A percentile compares a stretch with the other conserved stretches of the same genome.
Evolutionary conservation across 352 stramenopile genomes (phyloP).

Genomic region (Phytophthora cryptogea): DNA sequence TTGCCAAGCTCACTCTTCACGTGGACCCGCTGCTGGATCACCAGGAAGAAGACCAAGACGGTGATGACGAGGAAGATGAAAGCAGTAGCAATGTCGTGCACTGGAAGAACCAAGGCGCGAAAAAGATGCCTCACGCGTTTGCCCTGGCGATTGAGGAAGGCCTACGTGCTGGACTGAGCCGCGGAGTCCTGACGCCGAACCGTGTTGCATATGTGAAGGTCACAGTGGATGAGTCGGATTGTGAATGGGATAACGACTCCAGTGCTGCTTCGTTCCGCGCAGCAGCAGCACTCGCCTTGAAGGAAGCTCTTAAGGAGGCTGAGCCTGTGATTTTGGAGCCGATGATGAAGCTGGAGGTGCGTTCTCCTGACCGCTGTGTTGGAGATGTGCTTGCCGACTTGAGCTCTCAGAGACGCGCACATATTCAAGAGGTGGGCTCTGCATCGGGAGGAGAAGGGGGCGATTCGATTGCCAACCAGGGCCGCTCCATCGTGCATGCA

Average conservation of each 20-base stretch:
- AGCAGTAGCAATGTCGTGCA: slow-evolving; percentile 62
- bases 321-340: slow-evolving; percentile 69
- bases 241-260: slow-evolving; percentile 66
- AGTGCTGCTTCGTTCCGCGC: slow-evolving; percentile 70
- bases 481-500: slow-evolving; percentile 62
- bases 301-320: slow-evolving; percentile 59
- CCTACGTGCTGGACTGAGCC: slow-evolving; percentile 55
- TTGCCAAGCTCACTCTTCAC: slow-evolving; percentile 56
- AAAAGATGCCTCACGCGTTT: slow-evolving; percentile 72
- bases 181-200: slow-evolving; percentile 60
- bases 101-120: slow-evolving; percentile 50
- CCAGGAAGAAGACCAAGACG: slow-evolving; percentile 23
- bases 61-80: slow-evolving; percentile 25
- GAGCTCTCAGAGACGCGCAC: slow-evolving; percentile 66
- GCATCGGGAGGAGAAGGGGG: slow-evolving; percentile 27
- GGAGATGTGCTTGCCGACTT: slow-evolving; percentile 81
- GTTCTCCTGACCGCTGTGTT: slow-evolving; percentile 59
- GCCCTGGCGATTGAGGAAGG: slow-evolving; percentile 71
- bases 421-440: slow-evolving; percentile 68
- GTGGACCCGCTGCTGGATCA: slow-evolving; percentile 57
- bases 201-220: slow-evolving; percentile 73
- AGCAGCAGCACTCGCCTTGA: slow-evolving; percentile 55
- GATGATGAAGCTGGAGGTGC: slow-evolving; percentile 79
- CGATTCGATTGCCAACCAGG: slow-evolving; percentile 26
- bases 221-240: slow-evolving; percentile 59